Percentiles rank a stretch among this genome's conserved stretches.
These are phyloP conservation scores for Fagus crenata DNA, from an alignment of 306 rosid genomes.

Conservation along the genomic window DNA sequence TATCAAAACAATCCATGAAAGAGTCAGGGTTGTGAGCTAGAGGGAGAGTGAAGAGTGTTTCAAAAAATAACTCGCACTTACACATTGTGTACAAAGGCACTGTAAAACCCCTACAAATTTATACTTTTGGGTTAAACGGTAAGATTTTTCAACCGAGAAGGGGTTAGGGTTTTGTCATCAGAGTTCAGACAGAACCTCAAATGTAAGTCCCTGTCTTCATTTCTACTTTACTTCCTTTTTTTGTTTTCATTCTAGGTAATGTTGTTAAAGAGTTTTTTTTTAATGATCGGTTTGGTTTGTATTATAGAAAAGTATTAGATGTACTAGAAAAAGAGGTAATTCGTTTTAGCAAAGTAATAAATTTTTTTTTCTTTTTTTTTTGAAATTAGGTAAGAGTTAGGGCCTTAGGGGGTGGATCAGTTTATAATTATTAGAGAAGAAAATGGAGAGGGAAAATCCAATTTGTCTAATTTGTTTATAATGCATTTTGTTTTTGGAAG, in stretches of 20 bases:
- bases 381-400: too few species aligned
- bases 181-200: background rate
- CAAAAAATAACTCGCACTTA: too few species aligned
- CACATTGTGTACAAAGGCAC: too few species aligned
- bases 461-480: background rate
- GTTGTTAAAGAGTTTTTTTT: too few species aligned
- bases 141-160: background rate
- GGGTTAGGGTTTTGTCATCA: slow-evolving; percentile 11
- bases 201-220: background rate
- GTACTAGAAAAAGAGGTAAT: background rate
- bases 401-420: background rate
- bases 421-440: background rate
- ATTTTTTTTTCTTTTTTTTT: too few species aligned
- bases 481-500: slow-evolving; percentile 2
- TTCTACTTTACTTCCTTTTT: background rate
- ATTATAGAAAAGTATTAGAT: background rate
- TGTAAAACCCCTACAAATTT: too few species aligned
- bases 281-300: background rate
- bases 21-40: too few species aligned
- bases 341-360: background rate
- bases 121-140: too few species aligned
- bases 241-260: background rate
- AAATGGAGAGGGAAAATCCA: background rate
- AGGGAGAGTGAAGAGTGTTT: too few species aligned
- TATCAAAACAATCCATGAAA: too few species aligned